Percentiles rank a stretch among this genome's conserved stretches.
These are phyloP conservation scores for Rosa lucieae DNA, from an alignment of 306 rosid genomes.

Conservation along the genomic window DNA sequence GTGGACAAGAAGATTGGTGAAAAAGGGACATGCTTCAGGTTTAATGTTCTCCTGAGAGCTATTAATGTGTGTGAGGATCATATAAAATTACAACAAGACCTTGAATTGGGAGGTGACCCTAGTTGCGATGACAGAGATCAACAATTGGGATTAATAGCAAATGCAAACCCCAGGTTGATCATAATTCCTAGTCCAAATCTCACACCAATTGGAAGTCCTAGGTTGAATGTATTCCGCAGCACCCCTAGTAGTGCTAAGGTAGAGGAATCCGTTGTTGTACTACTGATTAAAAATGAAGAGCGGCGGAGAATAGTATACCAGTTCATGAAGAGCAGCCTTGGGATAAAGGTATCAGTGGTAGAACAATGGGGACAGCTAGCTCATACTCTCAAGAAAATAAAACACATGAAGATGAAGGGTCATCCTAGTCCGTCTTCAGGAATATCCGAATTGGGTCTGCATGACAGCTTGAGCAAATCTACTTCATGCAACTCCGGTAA, in stretches of 20 bases:
- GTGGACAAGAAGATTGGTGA: constrained; percentile 65
- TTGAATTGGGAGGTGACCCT: neutral
- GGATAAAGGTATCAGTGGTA: constrained; percentile 28
- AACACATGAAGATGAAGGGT: constrained; percentile 9
- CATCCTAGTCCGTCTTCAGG: constrained; percentile 21
- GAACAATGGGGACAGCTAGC: constrained; percentile 31
- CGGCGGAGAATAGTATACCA: constrained; percentile 17
- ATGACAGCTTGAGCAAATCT: constrained; percentile 26
- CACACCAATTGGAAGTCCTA: constrained; percentile 26
- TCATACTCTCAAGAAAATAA: constrained; percentile 21
- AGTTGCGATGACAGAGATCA: neutral
- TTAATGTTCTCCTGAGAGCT: constrained; percentile 44
- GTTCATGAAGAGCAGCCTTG: constrained; percentile 39
- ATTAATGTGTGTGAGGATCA: neutral
- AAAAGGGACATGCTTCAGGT: constrained; percentile 72
- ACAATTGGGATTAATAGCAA: neutral
- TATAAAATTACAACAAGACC: constrained; percentile 25
- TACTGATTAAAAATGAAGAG: constrained; percentile 29
- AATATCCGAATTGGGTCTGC: constrained; percentile 18
- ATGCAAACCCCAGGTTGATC: neutral
- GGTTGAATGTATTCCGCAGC: constrained; percentile 12
- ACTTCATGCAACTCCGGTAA: too few relatives aligned
- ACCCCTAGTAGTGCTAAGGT: constrained; percentile 35
- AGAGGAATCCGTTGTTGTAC: constrained; percentile 44
- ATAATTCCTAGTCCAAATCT: neutral